Conservation (phyloP, 179 eudicot species). For the Nepenthes alata region DNA sequence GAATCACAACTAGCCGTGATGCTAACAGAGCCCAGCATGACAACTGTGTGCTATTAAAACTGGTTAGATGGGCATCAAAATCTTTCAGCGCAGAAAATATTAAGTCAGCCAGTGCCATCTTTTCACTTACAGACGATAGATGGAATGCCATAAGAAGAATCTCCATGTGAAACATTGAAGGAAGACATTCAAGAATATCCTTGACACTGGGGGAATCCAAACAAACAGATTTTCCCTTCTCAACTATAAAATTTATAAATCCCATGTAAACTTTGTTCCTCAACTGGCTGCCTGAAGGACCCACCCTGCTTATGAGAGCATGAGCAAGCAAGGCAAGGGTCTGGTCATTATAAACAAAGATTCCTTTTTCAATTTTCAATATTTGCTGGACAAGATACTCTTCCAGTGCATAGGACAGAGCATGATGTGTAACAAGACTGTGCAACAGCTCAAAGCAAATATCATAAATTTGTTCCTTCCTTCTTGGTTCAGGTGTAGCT, state of each 20-base stretch:
- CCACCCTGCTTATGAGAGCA: constrained; percentile 47
- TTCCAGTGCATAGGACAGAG: constrained; percentile 52
- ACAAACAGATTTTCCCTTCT: constrained; percentile 41
- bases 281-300: constrained; percentile 61
- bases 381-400: constrained; percentile 61
- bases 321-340: constrained; percentile 78
- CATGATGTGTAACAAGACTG: constrained; percentile 40
- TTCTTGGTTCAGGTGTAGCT: constrained; percentile 39
- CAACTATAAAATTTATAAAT: constrained; percentile 48
- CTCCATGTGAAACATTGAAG: constrained; percentile 80
- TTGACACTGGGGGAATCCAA: constrained; percentile 27
- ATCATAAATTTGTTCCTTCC: constrained; percentile 48
- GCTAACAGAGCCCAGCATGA: constrained; percentile 80
- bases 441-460: constrained; percentile 73
- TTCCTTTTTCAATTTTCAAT: constrained; percentile 58
- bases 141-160: constrained; percentile 85
- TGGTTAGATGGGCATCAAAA: constrained; percentile 28
- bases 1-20: constrained; percentile 67
- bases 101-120: constrained; percentile 35
- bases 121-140: constrained; percentile 74
- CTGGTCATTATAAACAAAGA: constrained; percentile 60
- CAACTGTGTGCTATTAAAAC: constrained; percentile 35
- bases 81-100: constrained; percentile 44
- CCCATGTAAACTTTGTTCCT: constrained; percentile 47
- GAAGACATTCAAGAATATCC: constrained; percentile 57